Base-by-base conservation (phyloP, 179 eudicot genomes). In the Heliamphora pulchella region DNA sequence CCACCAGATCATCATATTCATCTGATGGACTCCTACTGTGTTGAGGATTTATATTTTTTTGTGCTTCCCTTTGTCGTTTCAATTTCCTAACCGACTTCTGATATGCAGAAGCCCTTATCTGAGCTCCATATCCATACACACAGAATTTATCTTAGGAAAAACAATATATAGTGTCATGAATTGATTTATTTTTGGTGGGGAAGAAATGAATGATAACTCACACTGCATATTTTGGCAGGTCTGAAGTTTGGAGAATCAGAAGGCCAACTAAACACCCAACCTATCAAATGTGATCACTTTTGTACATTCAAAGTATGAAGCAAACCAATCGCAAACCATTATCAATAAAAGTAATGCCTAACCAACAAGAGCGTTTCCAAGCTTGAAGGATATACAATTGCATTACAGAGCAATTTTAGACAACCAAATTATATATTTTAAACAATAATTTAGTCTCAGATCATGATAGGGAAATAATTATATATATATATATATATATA, bases 61-160 rank as follows among this genome's bases (percentile, higher is more conserved):
- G 82, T 10, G 79, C 77, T 71, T 87, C 89, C 75, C 83, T 84
- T 72, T 71, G 79, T 84, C 85, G 89, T 85, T 80, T 89, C 51
- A 72, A 81, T 79, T 88, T 90, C 83, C 88, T 93, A 71, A 80
- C 82, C 8, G 92, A 86, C 55, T 91, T 93, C 82, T 88, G 86
- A 74, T 87, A 79, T 46, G 97, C 92, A 79, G 88, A 89, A 59
- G 88, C 88, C 83, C 75, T 85, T 79, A 87, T 65, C 80, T 81
- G 82, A 79, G 77, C 76, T 85, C 86, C 80, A 80, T 39, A 79
- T 80, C 81, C 74, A 85, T 87, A 47, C 79, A 62, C 51, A 75
- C 53, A 18, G 48, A 70, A 63, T 53, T 18, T 50, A 61, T 62
- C 9, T 8, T 58, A 63, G 31, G 4, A 69, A 18, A 15, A 31